Base-by-base conservation (phyloP, 108 stramenopile genomes). In the Stephanodiscus triporus region DNA sequence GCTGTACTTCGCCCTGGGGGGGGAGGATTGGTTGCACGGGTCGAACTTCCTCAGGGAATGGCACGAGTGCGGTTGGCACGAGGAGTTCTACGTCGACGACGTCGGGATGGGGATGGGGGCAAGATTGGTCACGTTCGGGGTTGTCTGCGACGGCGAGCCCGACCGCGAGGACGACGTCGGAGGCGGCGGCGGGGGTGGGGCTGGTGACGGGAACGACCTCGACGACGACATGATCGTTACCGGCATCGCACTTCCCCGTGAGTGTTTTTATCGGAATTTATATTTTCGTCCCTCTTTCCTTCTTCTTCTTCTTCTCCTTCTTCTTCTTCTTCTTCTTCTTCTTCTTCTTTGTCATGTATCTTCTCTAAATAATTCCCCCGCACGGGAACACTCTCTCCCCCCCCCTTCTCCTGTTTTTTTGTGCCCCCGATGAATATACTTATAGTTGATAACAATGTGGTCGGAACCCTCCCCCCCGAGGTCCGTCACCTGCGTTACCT, bases 1-100 rank as follows among this genome's bases (percentile, higher is more conserved):
- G 9, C 24, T 81, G 26, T 81, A 70, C 48, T 74, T 81, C 24
- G 30, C 72, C 1, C 64, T 57, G 37, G 80, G 80, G 3, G 78
- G 78, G 36, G 5, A n/a, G 23, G 61, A 68, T 38, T 80, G 79
- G 79, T 0, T 20, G 0, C 73, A 48, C 26, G 17, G 23, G 1
- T 17, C 66, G 30, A 26, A 63, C 9, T 81, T 81, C 42, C 27
- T 81, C 34, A 65, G 38, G 9, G 72, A 68, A 1, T 58, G 22
- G 48, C 80, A 81, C 70, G 80, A 81, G 51, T 81, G 80, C 47
- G 54, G 22, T 2, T 73, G 80, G 72, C 65, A 43, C 63, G 45
- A 50, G 47, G 27, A 59, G 0, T 59, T 70, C 23, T 23, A 2
- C 8, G 16, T 73, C 4, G 63, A 53, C 3, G 72, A n/a, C n/a